Evolutionary conservation across 2,329 filamentous ascomycete genomes (phyloP), one percentile per base, ranked within the genome.

Genomic region (Fonsecaea multimorphosa): DNA sequence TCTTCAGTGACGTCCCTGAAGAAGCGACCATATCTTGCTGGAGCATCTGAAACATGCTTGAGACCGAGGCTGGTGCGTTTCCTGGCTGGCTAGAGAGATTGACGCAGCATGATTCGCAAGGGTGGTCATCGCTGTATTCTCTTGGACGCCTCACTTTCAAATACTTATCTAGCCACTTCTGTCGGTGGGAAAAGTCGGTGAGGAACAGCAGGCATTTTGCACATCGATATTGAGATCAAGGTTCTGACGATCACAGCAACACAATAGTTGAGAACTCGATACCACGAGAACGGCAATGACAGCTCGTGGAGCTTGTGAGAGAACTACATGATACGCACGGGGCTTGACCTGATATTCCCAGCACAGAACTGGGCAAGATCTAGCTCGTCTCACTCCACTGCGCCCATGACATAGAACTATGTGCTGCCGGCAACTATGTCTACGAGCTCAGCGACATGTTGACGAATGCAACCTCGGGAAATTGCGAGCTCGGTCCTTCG

Each of bases 391-490:
- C 11, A 54, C 2, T 22, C 3, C n/a, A 16, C 7, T 7, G 7
- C 52, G 11, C 19, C 11, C 9, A 12, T 40, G 46, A 22, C 27
- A 32, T 32, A 5, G 58, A 54, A 22, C 27, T 32, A 16, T 34
- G 14, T 27, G 16, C 24, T 22, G 29, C 29, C 12, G 14, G 27
- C 27, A 6, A 2, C 32, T 14, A 31, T 31, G 52, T 24, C 11
- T 31, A 9, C n/a, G n/a, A 27, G 3, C 24, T 44, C 49, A 46
- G 24, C 12, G 59, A 61, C 9, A 22, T 29, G 40, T 67, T 61
- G 49, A 32, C 24, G 31, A 67, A 67, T 12, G 36, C n/a, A 8
- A 67, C 71, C 59, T 71, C 54, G 24, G 72, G 72, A 59, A 64
- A 73, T 8, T 66, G 34, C 22, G 40, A 24, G 40, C 64, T 69